These are phyloP conservation scores for Aureobasidium sp. DNA, from an alignment of 2,329 filamentous ascomycete genomes.

Conservation along the genomic window DNA sequence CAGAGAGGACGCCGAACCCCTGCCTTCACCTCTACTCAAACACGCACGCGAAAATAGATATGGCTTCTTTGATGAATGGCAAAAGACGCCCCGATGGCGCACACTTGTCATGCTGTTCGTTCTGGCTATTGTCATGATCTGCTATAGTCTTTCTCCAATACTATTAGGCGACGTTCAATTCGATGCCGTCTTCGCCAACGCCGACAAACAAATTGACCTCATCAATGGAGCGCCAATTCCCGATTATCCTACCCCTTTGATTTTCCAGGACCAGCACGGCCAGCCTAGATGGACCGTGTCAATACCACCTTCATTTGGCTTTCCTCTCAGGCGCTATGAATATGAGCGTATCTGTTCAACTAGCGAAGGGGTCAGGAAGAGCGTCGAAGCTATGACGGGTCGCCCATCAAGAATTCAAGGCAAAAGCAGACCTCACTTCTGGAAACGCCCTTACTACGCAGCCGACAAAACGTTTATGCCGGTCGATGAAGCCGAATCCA, in stretches of 20 bases:
- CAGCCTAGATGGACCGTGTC: constrained; percentile 72
- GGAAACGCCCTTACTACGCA: constrained; percentile 50
- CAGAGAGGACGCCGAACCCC: constrained; percentile 16
- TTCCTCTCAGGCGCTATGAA: constrained; percentile 59
- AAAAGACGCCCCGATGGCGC: background rate
- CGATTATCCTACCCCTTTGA: constrained; percentile 63
- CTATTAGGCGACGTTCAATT: constrained; percentile 24
- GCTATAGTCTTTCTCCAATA: constrained; percentile 15
- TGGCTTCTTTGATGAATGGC: constrained; percentile 1
- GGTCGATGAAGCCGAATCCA: constrained; percentile 61
- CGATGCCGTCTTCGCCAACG: constrained; percentile 28
- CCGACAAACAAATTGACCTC: constrained; percentile 52
- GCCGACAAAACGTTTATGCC: constrained; percentile 67
- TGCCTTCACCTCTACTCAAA: constrained; percentile 21
- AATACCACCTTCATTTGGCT: constrained; percentile 60
- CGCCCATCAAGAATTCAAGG: constrained; percentile 27
- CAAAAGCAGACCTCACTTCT: constrained; percentile 37
- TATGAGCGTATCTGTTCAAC: constrained; percentile 62
- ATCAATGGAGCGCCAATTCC: constrained; percentile 60
- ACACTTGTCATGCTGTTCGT: constrained; percentile 18
- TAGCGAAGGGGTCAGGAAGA: constrained; percentile 41
- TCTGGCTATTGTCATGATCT: constrained; percentile 13
- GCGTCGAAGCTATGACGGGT: constrained; percentile 26
- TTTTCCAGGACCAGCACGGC: constrained; percentile 59
- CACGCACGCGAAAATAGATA: constrained; percentile 17